Base-by-base conservation (phyloP, 208 protist species). In the Wallacemonas collosoma region DNA sequence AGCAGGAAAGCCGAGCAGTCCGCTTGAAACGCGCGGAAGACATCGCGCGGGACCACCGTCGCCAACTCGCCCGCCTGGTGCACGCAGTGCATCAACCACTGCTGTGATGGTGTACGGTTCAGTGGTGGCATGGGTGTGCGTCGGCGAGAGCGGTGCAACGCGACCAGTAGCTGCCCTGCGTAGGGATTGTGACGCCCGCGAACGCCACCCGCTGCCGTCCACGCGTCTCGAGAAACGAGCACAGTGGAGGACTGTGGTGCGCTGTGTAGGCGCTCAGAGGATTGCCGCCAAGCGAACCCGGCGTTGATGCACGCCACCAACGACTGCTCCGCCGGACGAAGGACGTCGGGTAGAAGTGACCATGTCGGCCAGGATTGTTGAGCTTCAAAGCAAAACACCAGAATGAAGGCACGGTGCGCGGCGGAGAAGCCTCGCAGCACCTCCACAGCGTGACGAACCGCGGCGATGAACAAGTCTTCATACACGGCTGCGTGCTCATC, bases 61-160 rank as follows among this genome's bases (percentile, higher is more conserved):
- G 0, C 0, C 45, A 6, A 12, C 45, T 50, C 12, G 6, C 12
- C 45, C 8, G 8, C 12, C 26, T 26, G 26, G 45, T 50, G 0
- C 53, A 1, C 53, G 14, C 17, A 57, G 53, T 57, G 53, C 53
- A 57, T 57, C 9, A 57, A 17, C 53, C 53, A 57, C 26, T 57
- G 53, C 53, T 57, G 53, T 17, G 53, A 57, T 6, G 53, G 53
- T 17, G 53, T 57, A 17, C 53, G 53, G 17, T 57, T 57, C 53
- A 57, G 6, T 6, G 53, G 53, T 17, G 9, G 11, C 5, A 35
- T 57, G 14, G 11, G 14, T 15, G 53, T 36, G 15, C 11, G 17
- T 8, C 53, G 53, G 14, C 5, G 11, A 7, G 53, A 6, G 53
- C 15, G 15, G 53, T 57, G 14, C 17, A 35, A 7, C 6, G 11